Percentiles rank a stretch among this genome's conserved stretches.
Evolutionary conservation across 768 basidiomycete species (phyloP).

Genomic region (Tremella fuciformis): DNA sequence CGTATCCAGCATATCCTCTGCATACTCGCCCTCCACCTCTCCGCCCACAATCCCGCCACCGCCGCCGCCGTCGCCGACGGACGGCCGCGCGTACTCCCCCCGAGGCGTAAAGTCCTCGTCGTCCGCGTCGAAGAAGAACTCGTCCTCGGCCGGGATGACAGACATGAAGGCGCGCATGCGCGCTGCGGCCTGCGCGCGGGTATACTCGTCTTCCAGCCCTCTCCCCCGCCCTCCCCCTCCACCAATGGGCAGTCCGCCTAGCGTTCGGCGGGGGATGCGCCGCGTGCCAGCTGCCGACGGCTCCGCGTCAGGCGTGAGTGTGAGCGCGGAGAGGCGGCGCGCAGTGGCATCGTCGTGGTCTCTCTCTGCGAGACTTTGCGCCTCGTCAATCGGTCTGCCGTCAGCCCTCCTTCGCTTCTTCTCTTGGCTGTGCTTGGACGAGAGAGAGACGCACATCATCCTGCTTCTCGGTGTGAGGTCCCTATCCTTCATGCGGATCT

Average conservation of each 20-base stretch:
- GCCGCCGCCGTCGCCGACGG: constrained; percentile 11
- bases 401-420: too few species aligned
- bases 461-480: not conserved
- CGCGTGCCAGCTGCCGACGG: constrained; percentile 1
- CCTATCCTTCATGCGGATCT: not conserved
- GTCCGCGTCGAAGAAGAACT: constrained; percentile 10
- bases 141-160: constrained; percentile 27
- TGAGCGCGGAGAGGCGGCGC: constrained; percentile 11
- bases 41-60: constrained; percentile 23
- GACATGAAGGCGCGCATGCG: constrained; percentile 41
- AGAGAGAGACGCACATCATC: not conserved
- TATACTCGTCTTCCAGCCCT: constrained; percentile 30
- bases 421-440: too few species aligned
- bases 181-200: constrained; percentile 30
- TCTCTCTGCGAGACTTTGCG: constrained; percentile 14
- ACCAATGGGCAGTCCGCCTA: not conserved
- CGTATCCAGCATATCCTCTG: constrained; percentile 14
- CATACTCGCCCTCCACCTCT: constrained; percentile 21
- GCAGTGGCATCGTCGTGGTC: constrained; percentile 37
- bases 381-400: not conserved
- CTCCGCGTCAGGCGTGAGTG: not conserved
- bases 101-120: constrained; percentile 9
- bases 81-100: too few species aligned
- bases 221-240: not conserved
- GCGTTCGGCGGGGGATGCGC: not conserved